These are phyloP conservation scores for Kwoniella sp. DNA, from an alignment of 768 basidiomycete species.

Conservation along the genomic window DNA sequence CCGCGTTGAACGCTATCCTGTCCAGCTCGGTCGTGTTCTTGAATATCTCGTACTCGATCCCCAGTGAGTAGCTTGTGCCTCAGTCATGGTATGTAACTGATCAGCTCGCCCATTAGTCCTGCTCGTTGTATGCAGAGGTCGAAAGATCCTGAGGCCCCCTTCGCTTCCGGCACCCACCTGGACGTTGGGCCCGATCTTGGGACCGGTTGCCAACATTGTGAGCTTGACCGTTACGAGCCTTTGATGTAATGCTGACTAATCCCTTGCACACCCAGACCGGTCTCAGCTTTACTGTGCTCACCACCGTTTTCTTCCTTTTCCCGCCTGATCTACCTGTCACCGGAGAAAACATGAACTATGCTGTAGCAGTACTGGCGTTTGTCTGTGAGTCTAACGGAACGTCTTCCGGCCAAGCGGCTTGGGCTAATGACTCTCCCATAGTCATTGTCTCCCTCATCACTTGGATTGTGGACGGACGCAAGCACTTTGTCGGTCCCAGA, in stretches of 20 bases:
- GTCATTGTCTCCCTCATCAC: constrained; percentile 36
- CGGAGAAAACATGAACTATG: constrained; percentile 42
- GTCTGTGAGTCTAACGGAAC: constrained; percentile 21
- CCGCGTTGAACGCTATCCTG: constrained; percentile 42
- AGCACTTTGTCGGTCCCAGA: constrained; percentile 42
- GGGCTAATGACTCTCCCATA: neutral
- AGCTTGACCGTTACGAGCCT: neutral
- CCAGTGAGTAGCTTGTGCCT: constrained; percentile 20
- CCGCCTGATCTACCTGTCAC: constrained; percentile 36
- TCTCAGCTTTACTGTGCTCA: constrained; percentile 44
- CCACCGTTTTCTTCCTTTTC: constrained; percentile 47
- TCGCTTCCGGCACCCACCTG: constrained; percentile 46
- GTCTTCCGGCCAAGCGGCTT: neutral
- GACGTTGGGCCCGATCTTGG: constrained; percentile 43
- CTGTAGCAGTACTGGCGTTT: constrained; percentile 36
- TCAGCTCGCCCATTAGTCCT: constrained; percentile 8
- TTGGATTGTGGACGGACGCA: constrained; percentile 45
- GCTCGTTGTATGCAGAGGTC: constrained; percentile 29
- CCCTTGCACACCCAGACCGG: constrained; percentile 18
- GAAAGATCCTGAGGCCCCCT: constrained; percentile 25
- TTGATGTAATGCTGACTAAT: neutral
- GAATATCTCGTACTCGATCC: constrained; percentile 39
- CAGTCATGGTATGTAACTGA: neutral
- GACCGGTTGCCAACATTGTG: constrained; percentile 32
- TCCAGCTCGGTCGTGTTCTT: constrained; percentile 41